Base-by-base conservation (phyloP, 1,284 basidiomycete genomes). In the Lentinus polychrous region DNA sequence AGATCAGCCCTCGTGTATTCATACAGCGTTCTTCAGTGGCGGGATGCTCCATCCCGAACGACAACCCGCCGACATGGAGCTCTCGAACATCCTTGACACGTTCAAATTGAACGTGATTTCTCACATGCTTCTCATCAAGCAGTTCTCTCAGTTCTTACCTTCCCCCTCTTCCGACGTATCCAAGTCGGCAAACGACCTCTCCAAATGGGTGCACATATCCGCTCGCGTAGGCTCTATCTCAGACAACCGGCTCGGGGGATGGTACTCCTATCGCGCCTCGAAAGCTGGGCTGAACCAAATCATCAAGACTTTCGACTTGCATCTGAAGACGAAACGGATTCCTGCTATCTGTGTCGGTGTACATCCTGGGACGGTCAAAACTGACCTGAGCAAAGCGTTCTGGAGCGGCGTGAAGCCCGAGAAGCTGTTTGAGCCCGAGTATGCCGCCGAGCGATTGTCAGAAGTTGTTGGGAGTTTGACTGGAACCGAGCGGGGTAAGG, bases 241-340 rank as follows among this genome's bases (percentile, higher is more conserved):
- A 14, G 81, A 86, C 59, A 86, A 85, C 60, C 63, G 64, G 31
- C 70, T 70, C 43, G 82, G 82, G 6, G 81, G 79, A 24, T 88
- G 85, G 85, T 87, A 83, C 62, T 82, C 79, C 22, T 88, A 88
- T 61, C 75, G 85, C 38, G 71, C 83, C 48, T 85, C 83, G 48
- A 89, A 89, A 62, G 79, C 85, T 0, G 85, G 86, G 38, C 70
- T 88, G 50, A 87, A 89, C 60, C 84, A 88, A 62, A 72, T 83
- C 43, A 69, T 87, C 58, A 78, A 79, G 50, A 85, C 81, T 2
- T 78, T 86, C 52, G 79, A 86, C 59, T 66, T 80, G 50, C 79
- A 88, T 58, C 70, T 88, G 34, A 61, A 70, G 51, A 68, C 74
- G 62, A 73, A 75, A 55, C 74, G 72, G 50, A 68, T 63, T 2